A percentile compares a stretch with the other conserved stretches of the same genome.
These are phyloP conservation scores for Protea cynaroides DNA, from an alignment of 164 flowering plant species.

Conservation along the genomic window DNA sequence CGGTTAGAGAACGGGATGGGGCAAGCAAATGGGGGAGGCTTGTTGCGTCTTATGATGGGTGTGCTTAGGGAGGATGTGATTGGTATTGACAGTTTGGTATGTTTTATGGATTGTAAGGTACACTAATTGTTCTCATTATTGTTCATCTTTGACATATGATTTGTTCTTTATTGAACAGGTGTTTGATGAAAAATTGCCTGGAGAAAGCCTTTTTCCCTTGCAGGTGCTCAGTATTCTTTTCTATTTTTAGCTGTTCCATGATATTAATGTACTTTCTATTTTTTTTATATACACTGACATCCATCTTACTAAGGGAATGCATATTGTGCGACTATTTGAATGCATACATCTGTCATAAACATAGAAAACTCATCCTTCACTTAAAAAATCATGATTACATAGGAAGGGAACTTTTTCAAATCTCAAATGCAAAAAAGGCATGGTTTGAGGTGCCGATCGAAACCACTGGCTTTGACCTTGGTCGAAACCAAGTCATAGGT, in stretches of 20 bases:
- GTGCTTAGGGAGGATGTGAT: slow-evolving; percentile 43
- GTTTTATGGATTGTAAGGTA: slow-evolving; percentile 9
- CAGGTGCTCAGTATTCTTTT: slow-evolving; percentile 47
- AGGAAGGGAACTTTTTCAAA: too few relatives aligned
- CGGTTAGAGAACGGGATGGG: slow-evolving; percentile 74
- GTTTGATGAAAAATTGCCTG: slow-evolving; percentile 83
- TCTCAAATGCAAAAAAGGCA: too few relatives aligned
- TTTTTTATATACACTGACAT: too few relatives aligned
- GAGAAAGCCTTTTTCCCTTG: slow-evolving; percentile 76
- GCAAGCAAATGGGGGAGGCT: slow-evolving; percentile 64
- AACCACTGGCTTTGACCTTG: too few relatives aligned
- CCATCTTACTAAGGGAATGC: too few relatives aligned
- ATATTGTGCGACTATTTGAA: too few relatives aligned
- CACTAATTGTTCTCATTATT: neutral
- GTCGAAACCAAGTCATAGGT: too few relatives aligned
- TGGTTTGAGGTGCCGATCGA: too few relatives aligned
- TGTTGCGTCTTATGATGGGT: slow-evolving; percentile 64
- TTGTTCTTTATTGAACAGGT: slow-evolving; percentile 45
- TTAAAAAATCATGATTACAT: too few relatives aligned
- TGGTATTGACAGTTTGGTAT: slow-evolving; percentile 82
- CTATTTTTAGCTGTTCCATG: neutral
- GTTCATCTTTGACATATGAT: slow-evolving; percentile 3
- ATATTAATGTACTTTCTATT: neutral
- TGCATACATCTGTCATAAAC: too few relatives aligned
- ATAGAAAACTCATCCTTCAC: too few relatives aligned